Evolutionary conservation across 2,329 filamentous ascomycete genomes (phyloP), one percentile per base, ranked within the genome.

Genomic region (Colletotrichum filicis): DNA sequence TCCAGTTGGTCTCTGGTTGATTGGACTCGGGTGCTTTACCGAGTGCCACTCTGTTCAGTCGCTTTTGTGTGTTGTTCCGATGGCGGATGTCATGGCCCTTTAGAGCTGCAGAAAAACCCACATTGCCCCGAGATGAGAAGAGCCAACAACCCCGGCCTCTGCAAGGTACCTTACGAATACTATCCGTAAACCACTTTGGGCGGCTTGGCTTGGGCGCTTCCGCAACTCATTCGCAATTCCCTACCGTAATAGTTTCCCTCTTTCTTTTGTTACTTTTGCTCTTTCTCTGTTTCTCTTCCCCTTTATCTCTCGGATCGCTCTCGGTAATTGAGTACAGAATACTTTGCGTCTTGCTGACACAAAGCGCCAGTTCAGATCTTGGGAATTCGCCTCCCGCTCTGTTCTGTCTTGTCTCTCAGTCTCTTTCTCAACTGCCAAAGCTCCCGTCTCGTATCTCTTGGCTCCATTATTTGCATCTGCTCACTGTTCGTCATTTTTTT

Each of bases 81-180:
- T 24, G 53, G 42, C 58, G 65, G 58, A 53, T 57, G 65, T 61
- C 32, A 63, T 71, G 68, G 30, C 68, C 42, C 22, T 59, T 64
- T 59, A 52, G 60, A 57, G 56, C 37, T 37, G 56, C 30, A 37
- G 56, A 58, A 58, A 32, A 32, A n/a, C 24, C 60, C 46, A 66
- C 46, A 22, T 32, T 37, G 16, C 26, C 28, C 63, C 63, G 64
- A 71, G 32, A 30, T 37, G 52, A 66, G 42, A 46, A 46, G 35
- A 46, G 42, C 42, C 49, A 28, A 52, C 57, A 24, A 42, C 53
- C 67, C 67, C 61, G 55, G 61, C 59, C 56, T 46, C 30, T 57
- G 26, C 56, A 26, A 35, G 26, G 35, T 67, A 55, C 53, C 59
- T 56, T 55, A 63, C 22, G 24, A 60, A 22, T 26, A 35, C 35